Evolutionary conservation across 371 early-diverging fungal species (phyloP).

Genomic region (Haplosporangium sp.): DNA sequence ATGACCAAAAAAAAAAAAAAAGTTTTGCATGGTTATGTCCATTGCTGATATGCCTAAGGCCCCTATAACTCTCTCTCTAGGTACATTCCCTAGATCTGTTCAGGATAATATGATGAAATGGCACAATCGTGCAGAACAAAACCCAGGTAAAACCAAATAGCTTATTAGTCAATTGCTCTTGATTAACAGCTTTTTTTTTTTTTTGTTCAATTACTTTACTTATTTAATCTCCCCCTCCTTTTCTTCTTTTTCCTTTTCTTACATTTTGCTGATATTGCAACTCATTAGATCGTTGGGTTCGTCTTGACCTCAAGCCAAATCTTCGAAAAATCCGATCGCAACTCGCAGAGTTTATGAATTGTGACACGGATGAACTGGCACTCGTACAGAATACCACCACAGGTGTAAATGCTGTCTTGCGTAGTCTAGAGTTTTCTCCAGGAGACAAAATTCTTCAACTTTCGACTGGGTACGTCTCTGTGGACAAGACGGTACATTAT

Average conservation of each 20-base stretch:
- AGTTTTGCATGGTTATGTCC: no score
- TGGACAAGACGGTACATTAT: slow-evolving; percentile 56
- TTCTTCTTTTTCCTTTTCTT: background rate
- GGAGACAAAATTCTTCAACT: slow-evolving; percentile 60
- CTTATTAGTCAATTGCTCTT: background rate
- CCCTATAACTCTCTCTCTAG: no score
- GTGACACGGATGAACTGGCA: slow-evolving; percentile 58
- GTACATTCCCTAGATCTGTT: slow-evolving; percentile 40
- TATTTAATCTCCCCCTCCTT: background rate
- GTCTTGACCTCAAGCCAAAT: slow-evolving; percentile 33
- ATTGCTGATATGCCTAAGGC: no score
- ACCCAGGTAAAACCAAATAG: slow-evolving; percentile 41
- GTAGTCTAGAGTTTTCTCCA: slow-evolving; percentile 54
- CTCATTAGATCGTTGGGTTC: slow-evolving; percentile 35
- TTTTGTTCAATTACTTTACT: no score
- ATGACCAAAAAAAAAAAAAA: no score
- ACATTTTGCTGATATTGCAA: no score
- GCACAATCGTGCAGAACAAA: slow-evolving; percentile 38
- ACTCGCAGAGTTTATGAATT: slow-evolving; percentile 54
- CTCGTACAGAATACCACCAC: slow-evolving; percentile 61
- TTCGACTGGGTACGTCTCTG: slow-evolving; percentile 63
- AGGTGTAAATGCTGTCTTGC: slow-evolving; percentile 59
- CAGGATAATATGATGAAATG: slow-evolving; percentile 44
- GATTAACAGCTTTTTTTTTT: no score
- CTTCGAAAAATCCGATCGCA: slow-evolving; percentile 24